Base-by-base conservation (phyloP, 805 yeast genomes). In the Candida sonorensis region DNA sequence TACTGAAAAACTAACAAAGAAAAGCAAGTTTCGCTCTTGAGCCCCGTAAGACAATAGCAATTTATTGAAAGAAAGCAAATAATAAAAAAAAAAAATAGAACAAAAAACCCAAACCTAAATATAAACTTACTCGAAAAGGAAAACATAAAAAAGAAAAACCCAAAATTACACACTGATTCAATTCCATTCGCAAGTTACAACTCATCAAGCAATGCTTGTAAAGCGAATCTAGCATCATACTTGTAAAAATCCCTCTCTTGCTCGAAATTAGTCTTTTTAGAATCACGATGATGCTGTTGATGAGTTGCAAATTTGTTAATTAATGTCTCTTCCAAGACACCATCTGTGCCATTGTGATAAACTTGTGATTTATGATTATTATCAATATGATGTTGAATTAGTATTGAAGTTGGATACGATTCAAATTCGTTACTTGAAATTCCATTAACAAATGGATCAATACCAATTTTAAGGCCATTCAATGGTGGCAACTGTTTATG, bases 401-500 rank as follows among this genome's bases (percentile, higher is more conserved):
- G 17, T 23, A 33, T 3, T 20, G 20, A 15, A 17, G 42, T 19
- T 2, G 48, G 44, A 17, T 37, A 44, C 16, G 42, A 39, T 31
- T 51, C 56, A 26, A 45, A 46, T 29, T 48, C 55, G 26, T 47
- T 46, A 12, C 50, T 43, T 8, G 53, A 43, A 8, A 51, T 40
- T 7, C 56, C 53, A 20, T 42, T 43, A 23, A 51, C 54, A 30
- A 42, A 51, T n/a, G 56, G 56, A 34, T 51, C 56, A 22, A 49
- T 41, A 5, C 53, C 54, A 10, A 48, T 33, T 27, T 44, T 46
- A 19, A 51, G 38, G 3, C 54, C 54, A 7, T 45, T 2, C 46
- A 46, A 5, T 43, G 50, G 13, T 26, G 23, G 16, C 26, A n/a
- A n/a, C n/a, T n/a, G n/a, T n/a, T n/a, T n/a, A n/a, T n/a, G n/a